Percentiles rank a stretch among this genome's conserved stretches.
Conservation (phyloP, 768 basidiomycete species). For the Mycena floridula region DNA sequence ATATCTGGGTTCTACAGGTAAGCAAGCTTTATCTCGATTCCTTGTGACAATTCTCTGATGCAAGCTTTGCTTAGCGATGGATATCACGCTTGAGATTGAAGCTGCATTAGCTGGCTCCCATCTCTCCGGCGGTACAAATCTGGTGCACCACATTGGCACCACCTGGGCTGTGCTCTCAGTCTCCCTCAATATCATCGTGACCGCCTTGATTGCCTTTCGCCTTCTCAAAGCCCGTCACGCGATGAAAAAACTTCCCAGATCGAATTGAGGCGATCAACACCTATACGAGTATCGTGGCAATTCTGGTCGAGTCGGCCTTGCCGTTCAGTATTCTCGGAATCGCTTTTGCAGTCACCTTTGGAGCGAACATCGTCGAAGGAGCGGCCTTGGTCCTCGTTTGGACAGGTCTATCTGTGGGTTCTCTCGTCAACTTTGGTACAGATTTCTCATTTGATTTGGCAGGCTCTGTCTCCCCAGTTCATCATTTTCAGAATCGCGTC, state of each 20-base stretch:
- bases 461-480: conserved; percentile 4
- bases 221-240: conserved; percentile 4
- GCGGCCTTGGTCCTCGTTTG: not conserved
- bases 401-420: not conserved
- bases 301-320: not conserved
- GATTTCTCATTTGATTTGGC: not conserved
- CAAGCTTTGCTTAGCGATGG: conserved; percentile 12
- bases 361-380: not conserved
- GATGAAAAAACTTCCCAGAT: not conserved
- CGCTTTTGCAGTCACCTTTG: not conserved
- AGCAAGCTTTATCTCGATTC: too few relatives aligned
- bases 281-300: not conserved
- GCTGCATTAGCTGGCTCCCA: conserved; percentile 17
- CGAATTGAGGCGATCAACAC: not conserved
- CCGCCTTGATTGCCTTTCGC: conserved; percentile 2
- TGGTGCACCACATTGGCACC: conserved; percentile 18
- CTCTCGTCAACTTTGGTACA: too few relatives aligned
- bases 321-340: not conserved
- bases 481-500: conserved; percentile 4
- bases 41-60: too few relatives aligned
- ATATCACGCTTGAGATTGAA: conserved; percentile 17
- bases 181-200: conserved; percentile 9
- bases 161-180: conserved; percentile 21
- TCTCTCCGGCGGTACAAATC: conserved; percentile 17
- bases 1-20: conserved; percentile 10